phyloP scores from a whole-genome alignment of 805 yeast species.

The Hanseniaspora thailandica region DNA sequence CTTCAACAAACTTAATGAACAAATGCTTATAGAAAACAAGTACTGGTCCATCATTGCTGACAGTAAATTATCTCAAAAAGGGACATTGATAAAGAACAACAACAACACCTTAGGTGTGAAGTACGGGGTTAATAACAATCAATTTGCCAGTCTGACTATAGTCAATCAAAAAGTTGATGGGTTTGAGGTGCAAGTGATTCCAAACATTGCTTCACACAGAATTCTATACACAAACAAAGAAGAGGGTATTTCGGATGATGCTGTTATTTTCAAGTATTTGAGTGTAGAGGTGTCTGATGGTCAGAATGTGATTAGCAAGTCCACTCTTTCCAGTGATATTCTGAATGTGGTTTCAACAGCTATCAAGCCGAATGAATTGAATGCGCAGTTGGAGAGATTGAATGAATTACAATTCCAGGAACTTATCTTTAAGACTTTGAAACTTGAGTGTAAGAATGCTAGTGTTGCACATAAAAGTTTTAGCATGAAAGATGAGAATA shows the following conservation, averaged over 20 bases:
- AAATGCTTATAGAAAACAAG: slow-evolving; percentile 46
- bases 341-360: neutral
- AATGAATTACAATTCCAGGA: slow-evolving; percentile 9
- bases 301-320: neutral
- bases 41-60: slow-evolving; percentile 42
- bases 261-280: slow-evolving; percentile 2
- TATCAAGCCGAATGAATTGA: neutral
- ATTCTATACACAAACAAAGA: neutral
- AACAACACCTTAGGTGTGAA: slow-evolving; percentile 59
- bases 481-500: neutral
- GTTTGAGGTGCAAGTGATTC: slow-evolving; percentile 2
- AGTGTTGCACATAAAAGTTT: neutral
- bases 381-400: slow-evolving; percentile 3
- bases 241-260: neutral
- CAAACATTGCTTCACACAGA: slow-evolving; percentile 7
- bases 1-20: slow-evolving; percentile 39
- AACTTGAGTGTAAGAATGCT: slow-evolving; percentile 6
- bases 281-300: neutral
- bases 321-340: neutral
- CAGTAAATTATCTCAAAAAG: neutral
- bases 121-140: slow-evolving; percentile 41
- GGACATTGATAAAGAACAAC: slow-evolving; percentile 31
- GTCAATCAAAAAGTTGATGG: neutral
- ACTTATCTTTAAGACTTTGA: slow-evolving; percentile 9
- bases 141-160: neutral